These are phyloP conservation scores for Flaveria ramosissima DNA, from an alignment of 129 eudicot genomes.

Conservation along the genomic window DNA sequence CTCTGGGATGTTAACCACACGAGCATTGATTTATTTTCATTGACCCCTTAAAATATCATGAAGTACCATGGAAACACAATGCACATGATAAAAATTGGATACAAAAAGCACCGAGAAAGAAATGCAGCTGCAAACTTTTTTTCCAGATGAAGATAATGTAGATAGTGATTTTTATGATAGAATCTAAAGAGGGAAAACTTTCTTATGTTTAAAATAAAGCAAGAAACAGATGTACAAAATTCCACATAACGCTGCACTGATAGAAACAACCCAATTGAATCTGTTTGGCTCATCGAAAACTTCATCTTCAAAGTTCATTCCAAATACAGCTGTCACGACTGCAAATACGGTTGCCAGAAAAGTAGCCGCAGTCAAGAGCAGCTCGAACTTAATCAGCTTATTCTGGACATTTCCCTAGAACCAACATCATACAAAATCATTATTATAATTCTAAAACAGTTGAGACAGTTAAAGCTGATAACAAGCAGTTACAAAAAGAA, in stretches of 20 bases:
- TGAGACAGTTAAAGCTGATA: not conserved
- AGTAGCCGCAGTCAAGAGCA: constrained; percentile 94
- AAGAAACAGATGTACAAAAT: constrained; percentile 60
- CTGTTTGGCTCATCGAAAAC: constrained; percentile 68
- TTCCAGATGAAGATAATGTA: not conserved
- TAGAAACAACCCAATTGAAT: constrained; percentile 73
- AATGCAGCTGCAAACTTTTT: constrained; percentile 7
- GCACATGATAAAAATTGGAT: constrained; percentile 5
- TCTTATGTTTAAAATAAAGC: constrained; percentile 82
- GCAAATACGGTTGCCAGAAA: constrained; percentile 88
- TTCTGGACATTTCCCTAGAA: constrained; percentile 96
- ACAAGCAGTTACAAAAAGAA: not conserved
- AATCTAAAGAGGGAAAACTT: constrained; percentile 65
- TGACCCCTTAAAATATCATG: not conserved
- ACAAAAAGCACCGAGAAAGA: constrained; percentile 14
- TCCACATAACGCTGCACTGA: constrained; percentile 57
- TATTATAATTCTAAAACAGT: constrained; percentile 11
- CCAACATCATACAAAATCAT: not conserved
- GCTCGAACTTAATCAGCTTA: constrained; percentile 87
- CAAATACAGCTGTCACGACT: constrained; percentile 90
- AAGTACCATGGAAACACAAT: constrained; percentile 9
- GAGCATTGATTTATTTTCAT: not conserved
- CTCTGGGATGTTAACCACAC: not conserved
- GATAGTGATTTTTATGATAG: constrained; percentile 18
- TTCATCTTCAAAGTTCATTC: constrained; percentile 83